phyloP scores from a whole-genome alignment of 2,329 filamentous ascomycete genomes.

The Didymella segeticola region DNA sequence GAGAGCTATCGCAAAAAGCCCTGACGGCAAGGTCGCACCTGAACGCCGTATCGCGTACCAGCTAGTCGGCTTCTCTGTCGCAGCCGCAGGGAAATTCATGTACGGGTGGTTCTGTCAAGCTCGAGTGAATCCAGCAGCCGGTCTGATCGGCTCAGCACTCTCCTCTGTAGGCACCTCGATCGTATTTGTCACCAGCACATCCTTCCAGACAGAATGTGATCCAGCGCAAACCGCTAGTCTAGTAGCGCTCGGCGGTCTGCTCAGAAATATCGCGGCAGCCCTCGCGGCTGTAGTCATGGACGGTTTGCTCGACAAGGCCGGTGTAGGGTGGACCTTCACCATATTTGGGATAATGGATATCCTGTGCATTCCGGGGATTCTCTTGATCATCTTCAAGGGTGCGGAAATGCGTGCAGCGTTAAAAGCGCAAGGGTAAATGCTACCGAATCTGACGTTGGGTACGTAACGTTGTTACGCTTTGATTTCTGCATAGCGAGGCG shows the following conservation, averaged over 20 bases:
- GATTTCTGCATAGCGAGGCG: conserved; percentile 14
- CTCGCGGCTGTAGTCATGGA: conserved; percentile 49
- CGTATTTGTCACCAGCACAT: conserved; percentile 53
- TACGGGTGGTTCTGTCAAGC: conserved; percentile 51
- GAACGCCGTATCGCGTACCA: conserved; percentile 52
- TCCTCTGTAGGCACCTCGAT: conserved; percentile 49
- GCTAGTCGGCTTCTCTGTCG: conserved; percentile 50
- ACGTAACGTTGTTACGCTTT: neutral
- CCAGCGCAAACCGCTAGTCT: conserved; percentile 50
- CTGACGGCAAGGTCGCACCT: conserved; percentile 40
- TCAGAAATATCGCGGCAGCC: conserved; percentile 51
- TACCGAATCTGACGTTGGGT: neutral
- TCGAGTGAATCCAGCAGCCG: conserved; percentile 28
- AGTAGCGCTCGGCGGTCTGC: conserved; percentile 51
- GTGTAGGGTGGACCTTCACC: conserved; percentile 52
- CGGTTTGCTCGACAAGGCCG: conserved; percentile 44
- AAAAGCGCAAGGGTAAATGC: conserved; percentile 21
- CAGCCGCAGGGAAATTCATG: conserved; percentile 49
- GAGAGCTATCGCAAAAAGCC: conserved; percentile 30
- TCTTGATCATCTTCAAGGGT: conserved; percentile 31
- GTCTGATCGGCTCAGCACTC: conserved; percentile 32
- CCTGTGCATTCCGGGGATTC: conserved; percentile 32
- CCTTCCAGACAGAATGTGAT: conserved; percentile 52
- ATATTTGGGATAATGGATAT: conserved; percentile 47
- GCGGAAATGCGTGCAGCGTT: conserved; percentile 31